phyloP scores from a whole-genome alignment of 208 protist species.

The Wallacemonas collosoma region DNA sequence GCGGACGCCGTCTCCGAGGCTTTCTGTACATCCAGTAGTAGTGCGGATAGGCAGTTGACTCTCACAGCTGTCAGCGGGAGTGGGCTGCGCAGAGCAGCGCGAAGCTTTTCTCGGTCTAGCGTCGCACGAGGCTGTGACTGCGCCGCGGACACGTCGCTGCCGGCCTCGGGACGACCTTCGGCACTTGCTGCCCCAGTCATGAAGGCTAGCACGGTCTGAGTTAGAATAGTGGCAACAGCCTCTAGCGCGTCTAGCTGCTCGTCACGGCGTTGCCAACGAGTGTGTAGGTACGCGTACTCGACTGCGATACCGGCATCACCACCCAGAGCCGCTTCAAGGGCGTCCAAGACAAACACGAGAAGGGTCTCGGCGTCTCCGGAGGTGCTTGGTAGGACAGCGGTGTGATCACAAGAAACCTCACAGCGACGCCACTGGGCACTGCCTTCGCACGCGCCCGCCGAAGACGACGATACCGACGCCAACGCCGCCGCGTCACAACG shows the following conservation, averaged over 20 bases:
- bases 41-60: background rate
- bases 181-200: too few species aligned
- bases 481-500: background rate
- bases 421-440: conserved; percentile 30
- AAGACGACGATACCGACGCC: background rate
- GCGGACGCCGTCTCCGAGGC: background rate
- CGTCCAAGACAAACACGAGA: conserved; percentile 50
- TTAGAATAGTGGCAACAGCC: background rate
- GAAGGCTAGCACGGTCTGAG: background rate
- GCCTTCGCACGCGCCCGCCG: background rate
- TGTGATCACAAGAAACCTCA: conserved; percentile 27
- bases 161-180: too few species aligned
- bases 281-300: conserved; percentile 47
- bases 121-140: too few species aligned
- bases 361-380: conserved; percentile 43
- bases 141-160: too few species aligned
- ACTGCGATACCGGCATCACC: conserved; percentile 31
- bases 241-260: background rate
- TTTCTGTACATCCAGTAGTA: background rate
- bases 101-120: background rate
- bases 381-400: conserved; percentile 41
- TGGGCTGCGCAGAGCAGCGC: background rate
- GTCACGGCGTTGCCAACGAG: conserved; percentile 22
- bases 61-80: background rate
- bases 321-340: conserved; percentile 52